Base-by-base conservation (phyloP, 2,329 filamentous ascomycete genomes). In the Immersiporthe knoxdaviesiana region DNA sequence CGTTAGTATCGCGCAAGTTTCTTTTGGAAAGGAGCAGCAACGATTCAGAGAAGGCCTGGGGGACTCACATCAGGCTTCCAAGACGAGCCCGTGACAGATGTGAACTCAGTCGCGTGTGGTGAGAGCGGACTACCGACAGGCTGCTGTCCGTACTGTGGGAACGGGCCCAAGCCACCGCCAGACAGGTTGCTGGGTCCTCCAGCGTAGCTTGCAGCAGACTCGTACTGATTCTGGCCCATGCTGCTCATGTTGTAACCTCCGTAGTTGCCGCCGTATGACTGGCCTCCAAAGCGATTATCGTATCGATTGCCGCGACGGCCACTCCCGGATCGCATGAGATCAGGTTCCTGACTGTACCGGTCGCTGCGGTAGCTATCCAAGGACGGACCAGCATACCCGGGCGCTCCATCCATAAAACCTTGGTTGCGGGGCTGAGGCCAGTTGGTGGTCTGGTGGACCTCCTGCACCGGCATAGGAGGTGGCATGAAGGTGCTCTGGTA, bases 41-140 rank as follows among this genome's bases (percentile, higher is more conserved):
- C 56, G 14, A 27, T 54, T 12, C 50, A 27, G 10, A 59, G 65
- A 8, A 61, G 37, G 54, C 7, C 18, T 30, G 14, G 7, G 6
- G 30, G 30, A 77, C 81, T 76, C 77, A 85, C 85, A 80, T 89
- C 85, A 73, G 78, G 80, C 76, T 88, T 88, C 90, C 83, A 90
- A 59, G 75, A 79, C 65, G 77, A 78, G 73, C 76, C 77, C 66
- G 76, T 79, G 35, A 81, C 80, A 4, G 88, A 86, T 16, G 88
- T 92, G 74, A 94, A 94, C 76, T 94, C 91, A 5, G 87, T 90
- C 35, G 91, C 91, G 73, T 92, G 88, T 16, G 91, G 90, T 24
- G 91, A 93, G 56, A 94, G 82, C 10, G 89, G 84, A 24, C 90
- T 92, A 35, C 89, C 87, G 71, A 87, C 84, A 35, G 87, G 82